These are phyloP conservation scores for Colletotrichum echinochloae DNA, from an alignment of 2,329 filamentous ascomycete genomes.

Conservation along the genomic window DNA sequence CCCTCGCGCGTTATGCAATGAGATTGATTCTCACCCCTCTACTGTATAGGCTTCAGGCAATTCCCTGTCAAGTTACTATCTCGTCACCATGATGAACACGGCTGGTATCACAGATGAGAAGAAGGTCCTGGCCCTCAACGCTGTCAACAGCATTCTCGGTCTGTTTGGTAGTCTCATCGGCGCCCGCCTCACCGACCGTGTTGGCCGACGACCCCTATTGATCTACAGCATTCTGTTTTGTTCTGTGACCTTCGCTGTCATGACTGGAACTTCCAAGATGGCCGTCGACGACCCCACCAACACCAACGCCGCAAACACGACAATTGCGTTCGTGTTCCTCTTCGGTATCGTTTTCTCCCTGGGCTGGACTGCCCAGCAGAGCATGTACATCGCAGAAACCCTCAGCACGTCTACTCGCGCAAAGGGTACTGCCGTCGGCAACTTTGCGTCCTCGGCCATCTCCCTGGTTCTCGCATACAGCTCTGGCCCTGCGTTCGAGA, in stretches of 20 bases:
- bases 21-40: neutral
- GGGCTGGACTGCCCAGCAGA: constrained; percentile 64
- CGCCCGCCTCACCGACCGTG: constrained; percentile 65
- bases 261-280: constrained; percentile 61
- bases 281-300: constrained; percentile 54
- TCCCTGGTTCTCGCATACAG: constrained; percentile 58
- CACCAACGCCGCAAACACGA: constrained; percentile 55
- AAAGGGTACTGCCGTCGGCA: constrained; percentile 59
- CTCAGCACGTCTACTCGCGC: constrained; percentile 59
- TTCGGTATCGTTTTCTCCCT: constrained; percentile 65
- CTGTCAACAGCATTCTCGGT: constrained; percentile 65
- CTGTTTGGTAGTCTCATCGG: constrained; percentile 64
- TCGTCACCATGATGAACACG: constrained; percentile 63
- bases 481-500: constrained; percentile 56
- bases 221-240: constrained; percentile 60
- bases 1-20: neutral
- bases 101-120: constrained; percentile 63
- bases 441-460: constrained; percentile 54
- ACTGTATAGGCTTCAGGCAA: constrained; percentile 51
- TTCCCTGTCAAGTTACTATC: constrained; percentile 63
- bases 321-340: constrained; percentile 64
- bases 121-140: constrained; percentile 64
- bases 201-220: constrained; percentile 68
- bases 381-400: constrained; percentile 62
- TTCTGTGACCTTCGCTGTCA: constrained; percentile 60